Conservation (phyloP, 2,329 filamentous ascomycete species). For the Golovinomyces cichoracearum region DNA sequence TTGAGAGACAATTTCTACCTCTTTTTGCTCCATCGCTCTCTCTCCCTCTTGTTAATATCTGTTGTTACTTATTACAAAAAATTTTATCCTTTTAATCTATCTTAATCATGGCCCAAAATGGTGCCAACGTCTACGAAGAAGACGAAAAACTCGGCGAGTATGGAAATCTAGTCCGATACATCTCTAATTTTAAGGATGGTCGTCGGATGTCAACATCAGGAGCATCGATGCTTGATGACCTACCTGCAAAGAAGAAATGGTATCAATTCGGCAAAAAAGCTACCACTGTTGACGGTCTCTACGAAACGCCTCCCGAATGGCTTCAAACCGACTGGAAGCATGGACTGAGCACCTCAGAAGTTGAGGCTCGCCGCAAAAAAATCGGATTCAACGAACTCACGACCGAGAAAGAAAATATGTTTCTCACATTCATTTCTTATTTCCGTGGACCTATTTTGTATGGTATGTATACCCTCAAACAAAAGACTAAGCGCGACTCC, state of each 20-base stretch:
- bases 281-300: constrained; percentile 14
- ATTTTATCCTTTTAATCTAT: neutral
- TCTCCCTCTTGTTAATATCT: neutral
- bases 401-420: constrained; percentile 50
- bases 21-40: neutral
- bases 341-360: constrained; percentile 32
- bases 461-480: constrained; percentile 25
- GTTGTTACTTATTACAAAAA: neutral
- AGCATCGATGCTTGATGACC: constrained; percentile 16
- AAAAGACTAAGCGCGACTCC: neutral
- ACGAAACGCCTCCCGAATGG: constrained; percentile 34
- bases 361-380: constrained; percentile 37
- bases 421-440: constrained; percentile 49
- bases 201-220: constrained; percentile 22
- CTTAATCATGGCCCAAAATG: neutral
- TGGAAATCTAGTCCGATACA: constrained; percentile 38
- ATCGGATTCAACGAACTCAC: constrained; percentile 46
- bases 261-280: constrained; percentile 29
- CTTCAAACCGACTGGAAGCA: constrained; percentile 39
- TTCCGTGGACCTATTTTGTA: constrained; percentile 55
- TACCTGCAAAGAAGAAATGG: constrained; percentile 21
- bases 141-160: constrained; percentile 28
- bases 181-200: constrained; percentile 37
- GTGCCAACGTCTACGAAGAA: constrained; percentile 4
- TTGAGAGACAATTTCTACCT: neutral